phyloP scores from a whole-genome alignment of 2,329 filamentous ascomycete genomes.

The Aureobasidium lini region DNA sequence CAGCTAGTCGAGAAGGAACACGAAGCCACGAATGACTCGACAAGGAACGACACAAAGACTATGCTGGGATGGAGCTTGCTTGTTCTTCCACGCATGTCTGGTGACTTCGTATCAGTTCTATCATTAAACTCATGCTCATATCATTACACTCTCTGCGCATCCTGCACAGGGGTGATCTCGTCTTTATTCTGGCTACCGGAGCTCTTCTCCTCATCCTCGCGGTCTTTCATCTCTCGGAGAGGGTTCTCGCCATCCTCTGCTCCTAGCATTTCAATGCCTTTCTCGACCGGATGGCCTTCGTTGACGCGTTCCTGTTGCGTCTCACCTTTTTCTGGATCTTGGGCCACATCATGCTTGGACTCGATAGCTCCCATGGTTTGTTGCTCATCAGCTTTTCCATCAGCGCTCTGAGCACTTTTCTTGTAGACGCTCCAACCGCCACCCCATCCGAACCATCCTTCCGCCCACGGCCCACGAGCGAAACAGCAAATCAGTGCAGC shows the following conservation, averaged over 20 bases:
- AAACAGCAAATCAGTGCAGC: slow-evolving; percentile 40
- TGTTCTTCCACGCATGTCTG: no score
- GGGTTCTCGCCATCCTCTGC: slow-evolving; percentile 19
- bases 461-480: slow-evolving; percentile 48
- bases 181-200: background rate
- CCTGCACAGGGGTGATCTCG: background rate
- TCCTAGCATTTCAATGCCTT: slow-evolving; percentile 23
- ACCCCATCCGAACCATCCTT: slow-evolving; percentile 53
- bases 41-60: no score
- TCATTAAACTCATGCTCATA: no score
- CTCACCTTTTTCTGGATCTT: background rate
- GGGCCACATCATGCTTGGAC: no score
- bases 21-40: no score
- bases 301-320: slow-evolving; percentile 21
- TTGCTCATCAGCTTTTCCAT: slow-evolving; percentile 28
- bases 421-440: slow-evolving; percentile 48
- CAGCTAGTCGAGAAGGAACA: no score
- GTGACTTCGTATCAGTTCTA: no score
- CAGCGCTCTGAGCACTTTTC: slow-evolving; percentile 32
- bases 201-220: slow-evolving; percentile 2
- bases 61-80: no score
- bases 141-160: background rate
- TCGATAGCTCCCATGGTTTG: background rate
- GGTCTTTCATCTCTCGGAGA: slow-evolving; percentile 7
- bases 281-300: slow-evolving; percentile 20